Conservation (phyloP, 1,284 basidiomycete species). For the Exobasidium rhododendri region DNA sequence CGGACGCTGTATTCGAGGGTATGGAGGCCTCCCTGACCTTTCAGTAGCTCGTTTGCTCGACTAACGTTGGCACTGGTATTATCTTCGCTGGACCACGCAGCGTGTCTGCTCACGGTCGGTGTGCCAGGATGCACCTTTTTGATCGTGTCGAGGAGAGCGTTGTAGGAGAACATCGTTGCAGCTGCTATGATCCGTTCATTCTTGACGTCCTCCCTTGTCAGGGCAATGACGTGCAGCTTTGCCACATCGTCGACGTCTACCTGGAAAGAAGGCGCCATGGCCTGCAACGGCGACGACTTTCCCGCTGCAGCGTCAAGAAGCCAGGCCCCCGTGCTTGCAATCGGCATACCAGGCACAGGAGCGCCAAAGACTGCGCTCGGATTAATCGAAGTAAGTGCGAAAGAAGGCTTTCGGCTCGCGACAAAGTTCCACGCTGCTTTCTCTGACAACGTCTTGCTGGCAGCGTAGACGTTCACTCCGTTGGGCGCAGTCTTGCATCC, state of each 20-base stretch:
- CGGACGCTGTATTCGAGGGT: background rate
- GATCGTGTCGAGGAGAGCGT: background rate
- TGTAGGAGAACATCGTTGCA: background rate
- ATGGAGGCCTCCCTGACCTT: background rate
- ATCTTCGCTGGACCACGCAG: background rate
- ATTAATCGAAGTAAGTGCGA: background rate
- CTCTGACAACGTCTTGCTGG: slow-evolving; percentile 2
- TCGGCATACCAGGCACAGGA: background rate
- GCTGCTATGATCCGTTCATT: slow-evolving; percentile 7
- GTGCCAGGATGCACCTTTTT: background rate
- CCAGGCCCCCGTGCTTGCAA: background rate
- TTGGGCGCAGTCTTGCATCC: background rate
- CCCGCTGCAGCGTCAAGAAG: background rate
- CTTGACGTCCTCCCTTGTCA: slow-evolving; percentile 6
- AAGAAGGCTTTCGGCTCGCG: background rate
- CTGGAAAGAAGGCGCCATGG: background rate
- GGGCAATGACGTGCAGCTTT: slow-evolving; percentile 1
- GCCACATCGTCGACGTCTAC: slow-evolving; percentile 6
- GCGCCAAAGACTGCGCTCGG: background rate
- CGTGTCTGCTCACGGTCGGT: background rate
- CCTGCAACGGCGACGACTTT: background rate
- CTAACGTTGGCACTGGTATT: background rate
- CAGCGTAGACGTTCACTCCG: background rate
- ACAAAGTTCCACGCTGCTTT: slow-evolving; percentile 5
- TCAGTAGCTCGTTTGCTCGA: background rate